Evolutionary conservation across 345 rosid species (phyloP).

Genomic region (Syzygium aqueum): DNA sequence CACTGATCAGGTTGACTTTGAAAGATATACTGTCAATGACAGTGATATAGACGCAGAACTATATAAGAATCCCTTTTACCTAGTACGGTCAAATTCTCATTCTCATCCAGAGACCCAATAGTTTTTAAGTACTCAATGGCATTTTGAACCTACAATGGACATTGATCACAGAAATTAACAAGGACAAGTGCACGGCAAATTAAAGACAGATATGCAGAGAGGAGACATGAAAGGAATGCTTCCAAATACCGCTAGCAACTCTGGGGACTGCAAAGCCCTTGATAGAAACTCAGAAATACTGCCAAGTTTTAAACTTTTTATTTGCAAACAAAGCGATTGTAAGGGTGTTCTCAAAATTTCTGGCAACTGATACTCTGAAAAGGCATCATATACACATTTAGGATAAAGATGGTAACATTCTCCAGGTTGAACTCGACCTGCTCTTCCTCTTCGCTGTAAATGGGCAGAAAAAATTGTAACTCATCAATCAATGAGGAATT

Average conservation of each 20-base stretch:
- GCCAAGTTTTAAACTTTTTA: constrained; percentile 77
- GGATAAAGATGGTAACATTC: constrained; percentile 91
- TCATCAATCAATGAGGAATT: background rate
- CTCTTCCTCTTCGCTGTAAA: constrained; percentile 86
- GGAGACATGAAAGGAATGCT: background rate
- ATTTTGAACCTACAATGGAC: constrained; percentile 63
- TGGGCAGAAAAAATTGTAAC: background rate
- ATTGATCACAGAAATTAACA: background rate
- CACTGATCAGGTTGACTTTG: constrained; percentile 1
- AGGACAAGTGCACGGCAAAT: background rate
- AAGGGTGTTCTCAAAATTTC: constrained; percentile 93
- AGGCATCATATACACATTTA: constrained; percentile 72
- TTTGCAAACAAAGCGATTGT: constrained; percentile 90
- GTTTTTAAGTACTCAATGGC: constrained; percentile 80
- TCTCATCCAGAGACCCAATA: constrained; percentile 81
- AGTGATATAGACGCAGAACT: background rate
- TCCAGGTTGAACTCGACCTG: constrained; percentile 92
- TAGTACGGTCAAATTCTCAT: constrained; percentile 65
- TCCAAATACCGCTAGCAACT: constrained; percentile 56
- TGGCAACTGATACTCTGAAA: constrained; percentile 84
- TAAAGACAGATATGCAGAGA: background rate
- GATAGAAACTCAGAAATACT: constrained; percentile 77
- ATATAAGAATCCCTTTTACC: constrained; percentile 26
- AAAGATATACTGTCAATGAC: background rate
- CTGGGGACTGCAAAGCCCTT: constrained; percentile 88